Percentiles rank a stretch among this genome's conserved stretches.
Conservation (phyloP, 2,329 filamentous ascomycete genomes). For the Nigrospora sphaerica region DNA sequence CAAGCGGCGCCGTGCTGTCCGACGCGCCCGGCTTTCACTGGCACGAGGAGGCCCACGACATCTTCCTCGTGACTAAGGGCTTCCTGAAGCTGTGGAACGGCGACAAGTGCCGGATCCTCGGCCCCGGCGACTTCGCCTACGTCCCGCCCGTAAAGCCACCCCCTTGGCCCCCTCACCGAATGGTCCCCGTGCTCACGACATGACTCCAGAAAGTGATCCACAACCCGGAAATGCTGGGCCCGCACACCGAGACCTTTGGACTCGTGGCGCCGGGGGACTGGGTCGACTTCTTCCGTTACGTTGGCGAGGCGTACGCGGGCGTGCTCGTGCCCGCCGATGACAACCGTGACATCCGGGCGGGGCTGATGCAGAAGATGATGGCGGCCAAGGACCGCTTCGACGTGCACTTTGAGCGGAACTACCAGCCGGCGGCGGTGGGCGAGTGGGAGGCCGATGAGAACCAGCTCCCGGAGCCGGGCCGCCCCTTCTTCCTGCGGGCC, state of each 20-base stretch:
- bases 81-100: conserved; percentile 50
- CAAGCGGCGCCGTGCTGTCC: conserved; percentile 36
- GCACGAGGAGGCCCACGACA: conserved; percentile 48
- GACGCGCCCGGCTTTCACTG: conserved; percentile 48
- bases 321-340: conserved; percentile 43
- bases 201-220: conserved; percentile 37
- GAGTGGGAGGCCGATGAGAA: conserved; percentile 35
- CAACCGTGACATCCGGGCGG: conserved; percentile 39
- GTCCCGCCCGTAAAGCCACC: conserved; percentile 41
- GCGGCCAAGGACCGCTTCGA: conserved; percentile 48
- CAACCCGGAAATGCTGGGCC: conserved; percentile 46
- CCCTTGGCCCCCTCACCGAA: no score
- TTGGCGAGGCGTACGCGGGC: conserved; percentile 44
- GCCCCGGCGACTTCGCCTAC: conserved; percentile 49
- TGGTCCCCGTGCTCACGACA: no score
- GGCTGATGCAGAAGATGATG: conserved; percentile 48
- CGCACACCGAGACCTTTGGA: conserved; percentile 46
- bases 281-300: conserved; percentile 54
- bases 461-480: conserved; percentile 25
- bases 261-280: conserved; percentile 51
- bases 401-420: conserved; percentile 43
- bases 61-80: conserved; percentile 49
- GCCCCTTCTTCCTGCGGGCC: conserved; percentile 43
- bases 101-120: conserved; percentile 45
- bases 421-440: conserved; percentile 33